A percentile compares a stretch with the other conserved stretches of the same genome.
These are phyloP conservation scores for Xylaria sp. DNA, from an alignment of 2,329 filamentous ascomycete genomes.

Conservation along the genomic window DNA sequence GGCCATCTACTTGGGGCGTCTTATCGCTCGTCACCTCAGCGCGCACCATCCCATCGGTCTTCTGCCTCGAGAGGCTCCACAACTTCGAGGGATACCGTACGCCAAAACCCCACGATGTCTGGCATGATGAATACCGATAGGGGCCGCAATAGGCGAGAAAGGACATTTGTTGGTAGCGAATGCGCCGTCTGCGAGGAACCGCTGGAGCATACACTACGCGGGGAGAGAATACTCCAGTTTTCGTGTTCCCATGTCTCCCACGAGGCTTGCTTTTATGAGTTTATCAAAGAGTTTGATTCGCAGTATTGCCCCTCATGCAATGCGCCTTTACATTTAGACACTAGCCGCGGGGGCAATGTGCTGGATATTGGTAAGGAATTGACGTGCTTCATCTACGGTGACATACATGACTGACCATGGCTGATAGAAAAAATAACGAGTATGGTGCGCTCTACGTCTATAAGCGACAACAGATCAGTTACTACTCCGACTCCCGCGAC, in stretches of 20 bases:
- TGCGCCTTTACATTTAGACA: conserved; percentile 90
- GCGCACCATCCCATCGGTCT: conserved; percentile 55
- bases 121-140: conserved; percentile 80
- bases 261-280: conserved; percentile 98
- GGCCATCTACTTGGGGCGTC: conserved; percentile 54
- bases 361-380: conserved; percentile 79
- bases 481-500: conserved; percentile 67
- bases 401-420: conserved; percentile 37
- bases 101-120: conserved; percentile 60
- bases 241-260: conserved; percentile 97
- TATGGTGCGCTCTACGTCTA: conserved; percentile 85
- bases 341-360: conserved; percentile 91
- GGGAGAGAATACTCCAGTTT: conserved; percentile 94
- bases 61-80: conserved; percentile 52
- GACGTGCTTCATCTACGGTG: conserved; percentile 6
- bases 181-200: conserved; percentile 98
- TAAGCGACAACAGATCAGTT: conserved; percentile 69
- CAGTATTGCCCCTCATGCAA: conserved; percentile 96
- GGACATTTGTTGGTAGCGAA: conserved; percentile 94
- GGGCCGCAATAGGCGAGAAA: conserved; percentile 82
- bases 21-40: conserved; percentile 47
- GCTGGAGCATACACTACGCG: conserved; percentile 91
- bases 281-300: conserved; percentile 92
- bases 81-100: conserved; percentile 52
- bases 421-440: conserved; percentile 89